Percentiles rank a stretch among this genome's conserved stretches.
Evolutionary conservation across 441 rosid genomes (phyloP).

Genomic region (Adansonia gregorii): DNA sequence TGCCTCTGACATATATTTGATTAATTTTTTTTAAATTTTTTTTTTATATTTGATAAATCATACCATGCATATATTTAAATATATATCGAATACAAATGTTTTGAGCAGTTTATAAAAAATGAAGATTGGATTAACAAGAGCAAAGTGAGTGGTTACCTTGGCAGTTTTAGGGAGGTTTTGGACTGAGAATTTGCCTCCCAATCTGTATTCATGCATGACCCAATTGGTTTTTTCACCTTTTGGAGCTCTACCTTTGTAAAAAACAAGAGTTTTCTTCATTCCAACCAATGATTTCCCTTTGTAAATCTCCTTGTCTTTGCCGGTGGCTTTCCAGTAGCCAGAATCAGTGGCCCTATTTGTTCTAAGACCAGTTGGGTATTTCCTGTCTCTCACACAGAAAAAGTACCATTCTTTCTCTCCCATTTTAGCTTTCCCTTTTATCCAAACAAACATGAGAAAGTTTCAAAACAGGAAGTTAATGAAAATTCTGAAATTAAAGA

Average conservation of each 20-base stretch:
- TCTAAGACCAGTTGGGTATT: conserved; percentile 86
- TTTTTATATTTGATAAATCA: too few relatives aligned
- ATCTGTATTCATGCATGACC: conserved; percentile 91
- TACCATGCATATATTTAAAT: too few relatives aligned
- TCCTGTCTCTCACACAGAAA: conserved; percentile 83
- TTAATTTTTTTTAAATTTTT: too few relatives aligned
- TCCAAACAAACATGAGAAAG: conserved; percentile 7
- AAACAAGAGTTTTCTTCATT: conserved; percentile 93
- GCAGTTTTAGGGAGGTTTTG: conserved; percentile 77
- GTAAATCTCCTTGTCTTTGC: conserved; percentile 83
- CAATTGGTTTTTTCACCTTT: conserved; percentile 81
- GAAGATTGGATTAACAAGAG: not conserved
- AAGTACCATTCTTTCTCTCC: conserved; percentile 97
- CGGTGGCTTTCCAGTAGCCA: conserved; percentile 96
- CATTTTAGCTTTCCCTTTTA: conserved; percentile 90
- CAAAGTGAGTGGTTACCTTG: conserved; percentile 44
- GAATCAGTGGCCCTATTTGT: conserved; percentile 90
- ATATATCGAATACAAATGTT: too few relatives aligned
- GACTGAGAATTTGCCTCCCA: conserved; percentile 75
- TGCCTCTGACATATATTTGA: too few relatives aligned
- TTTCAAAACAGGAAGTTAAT: not conserved
- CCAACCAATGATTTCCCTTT: conserved; percentile 78
- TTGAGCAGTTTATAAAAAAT: too few relatives aligned
- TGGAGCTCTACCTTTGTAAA: conserved; percentile 85
- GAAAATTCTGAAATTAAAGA: not conserved